Conservation (phyloP, 768 basidiomycete genomes). For the Punctularia strigosozonata region DNA sequence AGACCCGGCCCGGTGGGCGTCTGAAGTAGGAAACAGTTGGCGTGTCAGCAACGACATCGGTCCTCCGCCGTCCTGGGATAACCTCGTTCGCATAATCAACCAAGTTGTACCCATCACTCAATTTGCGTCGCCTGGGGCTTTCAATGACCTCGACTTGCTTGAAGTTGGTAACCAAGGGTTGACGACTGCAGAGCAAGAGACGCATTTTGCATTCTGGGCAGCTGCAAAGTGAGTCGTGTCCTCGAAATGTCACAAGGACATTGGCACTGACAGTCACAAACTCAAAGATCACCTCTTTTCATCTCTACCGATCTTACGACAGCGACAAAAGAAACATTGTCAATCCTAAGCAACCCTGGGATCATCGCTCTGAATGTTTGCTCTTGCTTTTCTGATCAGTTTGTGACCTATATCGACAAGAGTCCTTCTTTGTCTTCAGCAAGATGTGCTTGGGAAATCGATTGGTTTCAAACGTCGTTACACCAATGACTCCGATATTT, state of each 20-base stretch:
- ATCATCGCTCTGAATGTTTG: conserved; percentile 33
- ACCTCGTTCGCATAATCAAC: conserved; percentile 37
- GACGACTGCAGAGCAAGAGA: conserved; percentile 23
- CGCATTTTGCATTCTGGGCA: conserved; percentile 43
- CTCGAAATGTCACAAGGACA: background rate
- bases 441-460: conserved; percentile 33
- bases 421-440: conserved; percentile 15
- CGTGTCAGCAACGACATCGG: conserved; percentile 40
- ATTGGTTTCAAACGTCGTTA: conserved; percentile 34
- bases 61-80: conserved; percentile 34
- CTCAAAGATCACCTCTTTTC: conserved; percentile 22
- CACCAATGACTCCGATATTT: conserved; percentile 36
- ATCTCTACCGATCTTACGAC: conserved; percentile 31
- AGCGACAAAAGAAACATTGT: conserved; percentile 20
- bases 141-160: conserved; percentile 42
- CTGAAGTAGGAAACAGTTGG: conserved; percentile 37
- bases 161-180: conserved; percentile 38
- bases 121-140: conserved; percentile 33
- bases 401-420: background rate
- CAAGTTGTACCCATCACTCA: conserved; percentile 38
- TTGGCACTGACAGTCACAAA: background rate
- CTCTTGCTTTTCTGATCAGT: no score
- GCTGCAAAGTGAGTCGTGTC: conserved; percentile 26
- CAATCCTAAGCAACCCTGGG: conserved; percentile 27
- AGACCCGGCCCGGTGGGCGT: conserved; percentile 38